Base-by-base conservation (phyloP, 768 basidiomycete genomes). In the Calocybe cyanea region DNA sequence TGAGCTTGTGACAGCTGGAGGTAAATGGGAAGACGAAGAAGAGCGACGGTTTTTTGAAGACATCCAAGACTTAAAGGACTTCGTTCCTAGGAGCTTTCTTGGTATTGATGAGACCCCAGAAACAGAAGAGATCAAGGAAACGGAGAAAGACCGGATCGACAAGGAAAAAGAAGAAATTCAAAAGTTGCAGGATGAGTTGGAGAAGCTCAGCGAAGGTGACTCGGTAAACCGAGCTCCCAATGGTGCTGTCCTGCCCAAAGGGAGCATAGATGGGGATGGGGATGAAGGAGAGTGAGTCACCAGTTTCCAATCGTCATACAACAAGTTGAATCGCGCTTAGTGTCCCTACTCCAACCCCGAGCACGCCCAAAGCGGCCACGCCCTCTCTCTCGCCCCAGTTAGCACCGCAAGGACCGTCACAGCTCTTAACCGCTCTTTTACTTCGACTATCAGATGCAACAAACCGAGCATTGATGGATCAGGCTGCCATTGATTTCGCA, bases 11-110 rank as follows among this genome's bases (percentile, higher is more conserved):
- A 63, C 63, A 3, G 67, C 75, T 2, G 85, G 87, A 5, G 87
- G 92, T 3, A 93, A 97, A 63, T 99, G 96, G 96, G 92, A 92
- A 63, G 96, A 98, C 55, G 96, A 98, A 54, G 95, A 99, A 68
- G 95, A 97, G 62, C 75, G 87, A 18, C 73, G 84, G 48, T 98
- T 95, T 65, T 98, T 86, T 55, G 95, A 97, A 59, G 93, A 97
- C 49, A 71, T 96, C 34, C 80, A 88, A 48, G 96, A 98, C 63
- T 63, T 97, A 43, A 85, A 86, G 48, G 92, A 96, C 48, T 91
- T 92, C 48, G 92, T 96, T 2, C 96, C 96, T 0, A 83, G 79
- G 40, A 86, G 83, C 41, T 78, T 98, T 31, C 71, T 98, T 15
- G 93, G 93, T 17, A 74, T 94, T 39, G 80, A 81, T 30, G 49